Evolutionary conservation across 2,329 filamentous ascomycete genomes (phyloP).

Genomic region (Aspergillus sp.): DNA sequence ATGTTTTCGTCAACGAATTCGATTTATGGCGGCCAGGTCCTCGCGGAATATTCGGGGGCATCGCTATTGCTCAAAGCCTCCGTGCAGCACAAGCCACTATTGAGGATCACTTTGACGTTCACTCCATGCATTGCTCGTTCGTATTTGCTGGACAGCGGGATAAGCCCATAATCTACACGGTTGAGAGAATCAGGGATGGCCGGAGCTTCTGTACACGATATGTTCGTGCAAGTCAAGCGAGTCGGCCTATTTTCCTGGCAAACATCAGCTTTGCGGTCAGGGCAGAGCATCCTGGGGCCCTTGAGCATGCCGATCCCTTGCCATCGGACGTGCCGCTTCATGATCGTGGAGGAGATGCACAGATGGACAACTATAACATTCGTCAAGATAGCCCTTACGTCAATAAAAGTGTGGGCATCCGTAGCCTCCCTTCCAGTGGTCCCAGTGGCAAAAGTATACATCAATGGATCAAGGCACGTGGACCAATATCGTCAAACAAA

Average conservation of each 20-base stretch:
- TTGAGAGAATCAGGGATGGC: conserved; percentile 7
- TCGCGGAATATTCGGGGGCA: conserved; percentile 15
- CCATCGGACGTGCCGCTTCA: neutral
- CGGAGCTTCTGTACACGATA: conserved; percentile 1
- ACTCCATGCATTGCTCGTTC: conserved; percentile 14
- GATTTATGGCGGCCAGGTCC: conserved; percentile 10
- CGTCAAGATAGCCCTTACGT: neutral
- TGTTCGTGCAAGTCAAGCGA: conserved; percentile 9
- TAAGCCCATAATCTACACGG: conserved; percentile 7
- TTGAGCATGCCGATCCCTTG: neutral
- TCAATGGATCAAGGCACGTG: neutral
- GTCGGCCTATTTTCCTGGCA: neutral
- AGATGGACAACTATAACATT: too few relatives aligned
- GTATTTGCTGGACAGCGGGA: conserved; percentile 6
- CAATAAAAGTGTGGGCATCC: neutral
- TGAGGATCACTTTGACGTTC: neutral
- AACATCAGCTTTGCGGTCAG: neutral
- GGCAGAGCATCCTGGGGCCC: neutral
- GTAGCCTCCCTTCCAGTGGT: neutral
- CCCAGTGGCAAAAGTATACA: neutral
- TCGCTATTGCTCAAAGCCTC: conserved; percentile 14
- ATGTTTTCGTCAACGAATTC: conserved; percentile 11
- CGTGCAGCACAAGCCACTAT: conserved; percentile 11
- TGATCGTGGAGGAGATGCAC: too few relatives aligned
- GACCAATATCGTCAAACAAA: neutral